These are phyloP conservation scores for Usnea hakonensis DNA, from an alignment of 495 filamentous ascomycete species.

Conservation along the genomic window DNA sequence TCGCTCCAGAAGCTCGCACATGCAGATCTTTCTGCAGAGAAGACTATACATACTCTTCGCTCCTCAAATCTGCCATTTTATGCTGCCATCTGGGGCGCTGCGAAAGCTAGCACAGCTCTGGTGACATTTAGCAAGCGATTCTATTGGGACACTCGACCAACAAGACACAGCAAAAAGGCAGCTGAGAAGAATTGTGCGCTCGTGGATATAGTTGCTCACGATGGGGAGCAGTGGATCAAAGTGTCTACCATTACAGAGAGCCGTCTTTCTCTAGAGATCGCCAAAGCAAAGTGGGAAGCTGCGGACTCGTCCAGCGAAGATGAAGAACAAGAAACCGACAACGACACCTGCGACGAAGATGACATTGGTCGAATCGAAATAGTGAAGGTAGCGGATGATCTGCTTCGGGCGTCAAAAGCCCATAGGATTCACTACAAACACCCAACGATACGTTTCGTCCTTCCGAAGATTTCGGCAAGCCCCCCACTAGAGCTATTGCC, in stretches of 20 bases:
- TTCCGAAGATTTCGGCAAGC: slow-evolving; percentile 49
- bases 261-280: slow-evolving; percentile 53
- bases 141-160: slow-evolving; percentile 39
- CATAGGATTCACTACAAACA: slow-evolving; percentile 50
- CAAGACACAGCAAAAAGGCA: slow-evolving; percentile 24
- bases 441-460: slow-evolving; percentile 52
- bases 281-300: slow-evolving; percentile 54
- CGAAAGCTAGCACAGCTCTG: slow-evolving; percentile 39
- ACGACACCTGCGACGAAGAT: slow-evolving; percentile 29
- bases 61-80: slow-evolving; percentile 54
- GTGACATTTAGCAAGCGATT: slow-evolving; percentile 47
- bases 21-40: slow-evolving; percentile 25
- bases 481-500: slow-evolving; percentile 46
- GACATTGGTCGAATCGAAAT: slow-evolving; percentile 15
- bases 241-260: slow-evolving; percentile 52
- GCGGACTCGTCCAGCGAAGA: slow-evolving; percentile 30
- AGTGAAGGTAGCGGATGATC: slow-evolving; percentile 38
- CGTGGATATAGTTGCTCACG: slow-evolving; percentile 45
- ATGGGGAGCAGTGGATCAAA: slow-evolving; percentile 54
- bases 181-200: slow-evolving; percentile 39
- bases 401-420: slow-evolving; percentile 45
- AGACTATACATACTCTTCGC: slow-evolving; percentile 40
- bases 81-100: slow-evolving; percentile 47
- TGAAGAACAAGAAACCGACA: slow-evolving; percentile 32
- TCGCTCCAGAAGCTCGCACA: slow-evolving; percentile 39